Conservation (phyloP, 352 stramenopile genomes). For the Pythium rishiriense region DNA sequence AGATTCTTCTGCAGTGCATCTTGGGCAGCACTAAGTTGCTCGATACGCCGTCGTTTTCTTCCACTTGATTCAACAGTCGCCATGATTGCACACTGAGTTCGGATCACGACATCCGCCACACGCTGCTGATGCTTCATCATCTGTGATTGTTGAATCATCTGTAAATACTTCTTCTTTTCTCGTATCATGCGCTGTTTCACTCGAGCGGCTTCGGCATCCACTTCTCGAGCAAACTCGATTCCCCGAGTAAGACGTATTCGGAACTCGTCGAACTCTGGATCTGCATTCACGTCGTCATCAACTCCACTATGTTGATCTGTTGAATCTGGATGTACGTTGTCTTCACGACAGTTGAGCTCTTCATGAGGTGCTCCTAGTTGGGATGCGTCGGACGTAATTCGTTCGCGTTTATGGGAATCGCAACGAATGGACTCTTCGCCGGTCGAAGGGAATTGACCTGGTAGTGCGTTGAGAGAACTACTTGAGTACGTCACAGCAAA, state of each 20-base stretch:
- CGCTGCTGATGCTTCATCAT: constrained; percentile 61
- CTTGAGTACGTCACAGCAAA: too few species aligned
- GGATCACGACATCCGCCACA: constrained; percentile 55
- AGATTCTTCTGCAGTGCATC: constrained; percentile 32
- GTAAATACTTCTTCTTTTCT: constrained; percentile 53
- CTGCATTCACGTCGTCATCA: neutral
- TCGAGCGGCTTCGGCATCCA: constrained; percentile 39
- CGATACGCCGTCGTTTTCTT: constrained; percentile 43
- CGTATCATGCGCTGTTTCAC: constrained; percentile 35
- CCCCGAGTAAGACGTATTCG: constrained; percentile 68
- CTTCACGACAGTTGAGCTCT: too few species aligned
- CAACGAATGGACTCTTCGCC: neutral
- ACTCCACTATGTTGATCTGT: neutral
- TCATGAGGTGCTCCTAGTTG: neutral
- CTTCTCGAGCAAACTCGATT: constrained; percentile 39
- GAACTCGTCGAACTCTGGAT: constrained; percentile 47
- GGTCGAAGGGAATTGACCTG: constrained; percentile 18
- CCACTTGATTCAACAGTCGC: constrained; percentile 33
- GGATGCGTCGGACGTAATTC: neutral
- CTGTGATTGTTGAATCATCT: constrained; percentile 38
- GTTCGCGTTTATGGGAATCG: constrained; percentile 19
- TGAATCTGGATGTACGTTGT: neutral
- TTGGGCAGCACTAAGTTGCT: constrained; percentile 46
- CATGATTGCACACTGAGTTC: constrained; percentile 61
- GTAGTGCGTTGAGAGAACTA: neutral